Evolutionary conservation across 345 rosid genomes (phyloP).

Genomic region (Citrus unshiu): DNA sequence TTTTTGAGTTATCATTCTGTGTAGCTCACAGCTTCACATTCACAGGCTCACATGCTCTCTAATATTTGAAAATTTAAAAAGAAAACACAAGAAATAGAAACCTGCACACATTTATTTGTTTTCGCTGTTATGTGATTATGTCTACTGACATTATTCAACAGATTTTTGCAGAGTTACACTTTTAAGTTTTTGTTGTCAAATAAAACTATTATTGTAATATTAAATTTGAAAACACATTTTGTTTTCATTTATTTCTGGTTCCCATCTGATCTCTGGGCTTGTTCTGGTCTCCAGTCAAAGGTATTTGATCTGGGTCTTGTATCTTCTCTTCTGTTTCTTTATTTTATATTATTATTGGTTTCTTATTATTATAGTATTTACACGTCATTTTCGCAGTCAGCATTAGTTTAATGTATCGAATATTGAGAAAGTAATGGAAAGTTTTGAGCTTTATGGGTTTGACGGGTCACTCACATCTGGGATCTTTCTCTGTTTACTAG

Average conservation of each 20-base stretch:
- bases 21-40: conserved; percentile 11
- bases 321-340: not conserved
- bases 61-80: not conserved
- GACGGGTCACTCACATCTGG: conserved; percentile 6
- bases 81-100: conserved; percentile 28
- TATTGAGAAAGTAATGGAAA: not conserved
- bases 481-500: not conserved
- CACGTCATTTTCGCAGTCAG: not conserved
- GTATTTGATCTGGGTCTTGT: conserved; percentile 34
- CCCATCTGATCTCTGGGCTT: conserved; percentile 21
- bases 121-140: conserved; percentile 1
- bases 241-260: conserved; percentile 20
- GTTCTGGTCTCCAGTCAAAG: conserved; percentile 27
- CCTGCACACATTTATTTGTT: conserved; percentile 25
- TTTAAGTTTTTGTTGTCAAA: not conserved
- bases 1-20: not conserved
- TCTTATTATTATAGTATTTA: not conserved
- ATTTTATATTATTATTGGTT: not conserved
- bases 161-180: conserved; percentile 16
- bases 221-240: conserved; percentile 25
- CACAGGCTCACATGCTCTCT: conserved; percentile 1
- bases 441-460: conserved; percentile 8
- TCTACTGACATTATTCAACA: conserved; percentile 40
- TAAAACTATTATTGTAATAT: conserved; percentile 2
- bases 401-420: not conserved